Percentiles rank a stretch among this genome's conserved stretches.
Conservation (phyloP, 2,329 filamentous ascomycete species). For the Hypoxylon rubiginosum region DNA sequence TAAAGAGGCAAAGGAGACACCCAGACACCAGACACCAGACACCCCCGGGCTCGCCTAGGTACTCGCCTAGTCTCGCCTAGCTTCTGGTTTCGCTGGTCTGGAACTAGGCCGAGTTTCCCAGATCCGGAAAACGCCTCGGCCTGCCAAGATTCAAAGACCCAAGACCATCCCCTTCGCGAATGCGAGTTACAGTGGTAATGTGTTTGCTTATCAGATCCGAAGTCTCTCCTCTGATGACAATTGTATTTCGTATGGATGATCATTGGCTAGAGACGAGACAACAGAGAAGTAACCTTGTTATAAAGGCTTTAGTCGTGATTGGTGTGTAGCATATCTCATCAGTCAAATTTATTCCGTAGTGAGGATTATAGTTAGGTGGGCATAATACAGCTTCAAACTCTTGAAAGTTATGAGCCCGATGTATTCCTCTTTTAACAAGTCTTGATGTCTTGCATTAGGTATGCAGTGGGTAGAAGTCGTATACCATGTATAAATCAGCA, state of each 20-base stretch:
- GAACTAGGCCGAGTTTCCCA: slow-evolving; percentile 33
- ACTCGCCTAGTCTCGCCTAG: slow-evolving; percentile 1
- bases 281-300: background rate
- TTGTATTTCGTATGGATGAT: slow-evolving; percentile 18
- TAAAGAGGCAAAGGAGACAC: slow-evolving; percentile 4
- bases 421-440: background rate
- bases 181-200: slow-evolving; percentile 23
- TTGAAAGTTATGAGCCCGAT: background rate
- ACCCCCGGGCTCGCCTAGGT: too few species aligned
- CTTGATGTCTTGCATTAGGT: too few species aligned
- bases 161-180: slow-evolving; percentile 29
- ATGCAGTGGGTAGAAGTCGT: too few species aligned
- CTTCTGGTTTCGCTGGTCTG: slow-evolving; percentile 5
- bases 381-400: background rate
- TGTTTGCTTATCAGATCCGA: slow-evolving; percentile 34
- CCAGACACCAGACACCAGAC: too few species aligned
- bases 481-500: too few species aligned
- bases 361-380: too few species aligned
- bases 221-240: slow-evolving; percentile 21
- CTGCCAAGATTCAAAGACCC: background rate
- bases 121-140: slow-evolving; percentile 30
- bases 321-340: background rate
- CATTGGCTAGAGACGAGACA: background rate
- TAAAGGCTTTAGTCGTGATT: background rate
- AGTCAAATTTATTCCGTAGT: background rate